Conservation (phyloP, 2,329 filamentous ascomycete species). For the Canariomyces notabilis region DNA sequence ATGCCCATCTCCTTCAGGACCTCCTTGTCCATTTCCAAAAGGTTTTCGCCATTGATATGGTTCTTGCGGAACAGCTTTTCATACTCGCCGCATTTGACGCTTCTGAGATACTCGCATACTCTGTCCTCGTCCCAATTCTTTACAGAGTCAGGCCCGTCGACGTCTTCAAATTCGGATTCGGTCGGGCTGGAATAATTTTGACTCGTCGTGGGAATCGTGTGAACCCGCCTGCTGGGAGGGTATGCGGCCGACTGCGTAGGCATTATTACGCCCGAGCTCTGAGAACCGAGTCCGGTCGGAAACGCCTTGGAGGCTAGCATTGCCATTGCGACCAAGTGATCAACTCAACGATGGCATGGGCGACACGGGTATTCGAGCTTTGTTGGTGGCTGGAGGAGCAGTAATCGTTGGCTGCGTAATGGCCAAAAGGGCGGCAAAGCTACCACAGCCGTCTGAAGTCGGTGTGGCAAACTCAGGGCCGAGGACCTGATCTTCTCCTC, state of each 20-base stretch:
- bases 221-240: conserved; percentile 47
- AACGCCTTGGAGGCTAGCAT: conserved; percentile 76
- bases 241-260: conserved; percentile 45
- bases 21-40: conserved; percentile 94
- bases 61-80: conserved; percentile 85
- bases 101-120: conserved; percentile 85
- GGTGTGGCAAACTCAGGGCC: background rate
- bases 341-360: conserved; percentile 12
- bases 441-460: too few species aligned
- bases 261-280: conserved; percentile 41
- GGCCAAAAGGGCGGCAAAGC: too few species aligned
- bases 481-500: background rate
- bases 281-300: conserved; percentile 49
- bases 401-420: background rate
- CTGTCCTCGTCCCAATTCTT: conserved; percentile 88
- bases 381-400: background rate
- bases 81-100: conserved; percentile 91
- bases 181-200: conserved; percentile 74
- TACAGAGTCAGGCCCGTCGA: conserved; percentile 68
- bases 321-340: conserved; percentile 50
- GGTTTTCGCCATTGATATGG: conserved; percentile 94
- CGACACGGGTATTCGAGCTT: background rate
- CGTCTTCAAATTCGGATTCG: conserved; percentile 87
- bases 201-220: conserved; percentile 43
- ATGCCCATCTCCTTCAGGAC: conserved; percentile 97